Base-by-base conservation (phyloP, 441 rosid genomes). In the Brassica hybrid region DNA sequence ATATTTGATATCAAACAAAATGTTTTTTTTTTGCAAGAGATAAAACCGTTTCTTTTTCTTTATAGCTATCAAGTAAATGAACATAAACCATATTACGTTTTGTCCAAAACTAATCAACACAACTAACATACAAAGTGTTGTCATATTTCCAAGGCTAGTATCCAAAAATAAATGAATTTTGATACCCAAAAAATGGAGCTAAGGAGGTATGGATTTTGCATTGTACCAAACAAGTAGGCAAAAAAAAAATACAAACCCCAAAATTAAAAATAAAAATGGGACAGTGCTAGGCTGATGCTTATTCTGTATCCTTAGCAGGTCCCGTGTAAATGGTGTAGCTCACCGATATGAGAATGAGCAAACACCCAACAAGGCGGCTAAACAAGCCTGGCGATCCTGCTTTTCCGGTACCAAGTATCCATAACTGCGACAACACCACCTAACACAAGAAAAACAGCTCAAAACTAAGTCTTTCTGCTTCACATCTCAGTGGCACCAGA, bases 291-390 rank as follows among this genome's bases (percentile, higher is more conserved):
- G 19, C 54, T 70, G 16, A 48, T 65, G 59, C 58, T 86, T 84
- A 86, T 69, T 84, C 91, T 0, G 70, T 80, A 71, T 94, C 97
- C 67, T 86, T 94, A 54, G 91, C 91, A 5, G 95, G 94, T 69
- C 96, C 97, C 57, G 75, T 14, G 73, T 83, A 89, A 48, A 92
- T 52, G 36, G 95, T 92, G 83, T 76, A 88, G 72, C 84, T 81
- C 25, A 89, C 86, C 1, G 97, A 94, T 67, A 88, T 65, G 68
- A 91, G 59, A 72, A 91, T 85, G 52, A 94, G 93, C 34, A 91
- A 67, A 80, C 93, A 88, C 58, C 98, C 98, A 3, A 88, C 76
- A 10, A 92, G 73, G 59, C 87, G 86, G 27, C 90, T 89, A 57
- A 91, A 92, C 76, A 79, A 64, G 65, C 76, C 72, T 2, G 95